phyloP scores from a whole-genome alignment of 1,284 basidiomycete species.

The Marasmius sp. region DNA sequence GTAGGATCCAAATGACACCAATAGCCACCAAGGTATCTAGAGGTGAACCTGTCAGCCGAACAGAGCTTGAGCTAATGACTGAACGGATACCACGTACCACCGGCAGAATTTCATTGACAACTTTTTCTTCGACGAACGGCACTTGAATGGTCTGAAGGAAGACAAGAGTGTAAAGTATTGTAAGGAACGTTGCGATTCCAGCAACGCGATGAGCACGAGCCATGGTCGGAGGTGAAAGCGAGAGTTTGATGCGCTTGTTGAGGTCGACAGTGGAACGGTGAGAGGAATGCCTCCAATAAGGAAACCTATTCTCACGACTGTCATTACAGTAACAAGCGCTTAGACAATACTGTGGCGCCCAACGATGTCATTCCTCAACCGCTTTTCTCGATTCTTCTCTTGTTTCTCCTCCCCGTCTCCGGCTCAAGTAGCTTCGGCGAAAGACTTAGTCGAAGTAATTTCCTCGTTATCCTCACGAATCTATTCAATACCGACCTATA shows the following conservation, averaged over 20 bases:
- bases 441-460: constrained; percentile 8
- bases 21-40: constrained; percentile 57
- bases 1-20: constrained; percentile 75
- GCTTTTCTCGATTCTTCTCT: not conserved
- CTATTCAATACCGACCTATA: not conserved
- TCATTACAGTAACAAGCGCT: not conserved
- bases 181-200: constrained; percentile 39
- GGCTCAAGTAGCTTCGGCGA: not conserved
- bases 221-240: constrained; percentile 34
- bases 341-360: not conserved
- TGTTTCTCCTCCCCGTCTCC: not conserved
- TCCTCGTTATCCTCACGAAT: not conserved
- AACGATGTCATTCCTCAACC: not conserved
- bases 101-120: constrained; percentile 53
- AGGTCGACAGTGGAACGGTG: not conserved
- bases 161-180: constrained; percentile 53
- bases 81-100: constrained; percentile 40
- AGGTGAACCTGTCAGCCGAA: not conserved
- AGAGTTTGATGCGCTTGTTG: not conserved
- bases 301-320: not conserved
- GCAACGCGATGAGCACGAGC: constrained; percentile 57
- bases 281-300: too few species aligned
- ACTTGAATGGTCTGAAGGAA: constrained; percentile 54
- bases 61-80: too few species aligned
- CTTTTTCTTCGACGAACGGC: constrained; percentile 51